These are phyloP conservation scores for Plasmodium sp. DNA, from an alignment of 169 alveolate genomes.

Conservation along the genomic window DNA sequence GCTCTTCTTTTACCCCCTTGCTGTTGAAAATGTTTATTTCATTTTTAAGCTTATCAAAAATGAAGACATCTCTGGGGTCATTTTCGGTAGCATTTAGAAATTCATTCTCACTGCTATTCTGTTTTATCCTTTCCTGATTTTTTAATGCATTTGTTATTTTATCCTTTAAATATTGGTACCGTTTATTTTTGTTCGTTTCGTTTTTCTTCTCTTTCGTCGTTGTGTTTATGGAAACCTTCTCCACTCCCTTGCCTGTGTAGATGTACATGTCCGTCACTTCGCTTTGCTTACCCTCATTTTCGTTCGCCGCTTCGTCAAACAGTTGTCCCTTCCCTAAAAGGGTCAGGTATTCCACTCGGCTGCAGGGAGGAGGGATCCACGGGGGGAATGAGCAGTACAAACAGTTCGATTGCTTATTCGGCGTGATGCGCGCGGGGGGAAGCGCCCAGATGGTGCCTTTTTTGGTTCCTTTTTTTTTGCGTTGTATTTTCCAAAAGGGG, in stretches of 20 bases:
- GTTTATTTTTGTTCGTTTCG: slow-evolving; percentile 10
- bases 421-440: background rate
- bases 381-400: background rate
- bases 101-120: background rate
- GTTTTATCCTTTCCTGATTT: slow-evolving; percentile 25
- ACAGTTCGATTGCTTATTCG: background rate
- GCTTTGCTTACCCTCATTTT: background rate
- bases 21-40: slow-evolving; percentile 4
- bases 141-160: slow-evolving; percentile 40
- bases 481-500: background rate
- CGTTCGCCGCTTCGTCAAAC: background rate
- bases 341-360: slow-evolving; percentile 56
- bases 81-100: background rate
- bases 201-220: background rate
- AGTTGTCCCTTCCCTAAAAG: slow-evolving; percentile 16
- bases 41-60: slow-evolving; percentile 42
- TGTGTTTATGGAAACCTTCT: slow-evolving; percentile 51
- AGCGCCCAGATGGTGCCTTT: background rate
- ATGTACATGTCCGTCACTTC: slow-evolving; percentile 47
- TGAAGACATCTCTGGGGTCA: slow-evolving; percentile 7
- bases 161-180: slow-evolving; percentile 51
- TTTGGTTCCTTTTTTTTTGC: background rate
- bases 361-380: background rate
- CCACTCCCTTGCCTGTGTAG: slow-evolving; percentile 42
- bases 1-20: background rate